Base-by-base conservation (phyloP, 352 stramenopile species). In the Globisporangium carolinianum region DNA sequence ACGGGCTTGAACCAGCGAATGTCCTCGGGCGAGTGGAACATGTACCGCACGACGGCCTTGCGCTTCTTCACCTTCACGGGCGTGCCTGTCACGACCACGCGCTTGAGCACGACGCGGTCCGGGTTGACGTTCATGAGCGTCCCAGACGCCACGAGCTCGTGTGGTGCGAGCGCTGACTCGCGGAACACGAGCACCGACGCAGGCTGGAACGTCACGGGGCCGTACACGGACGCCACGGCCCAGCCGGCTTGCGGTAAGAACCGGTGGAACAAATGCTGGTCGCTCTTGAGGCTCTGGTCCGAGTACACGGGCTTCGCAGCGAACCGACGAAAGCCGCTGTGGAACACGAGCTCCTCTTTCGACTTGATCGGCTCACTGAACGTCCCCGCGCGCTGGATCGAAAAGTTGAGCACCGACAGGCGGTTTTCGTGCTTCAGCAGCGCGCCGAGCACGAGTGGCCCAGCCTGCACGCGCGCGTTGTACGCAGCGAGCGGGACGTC, bases 21-120 rank as follows among this genome's bases (percentile, higher is more conserved):
- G 72, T 99, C 97, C 61, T 98, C 95, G 6, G 97, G 96, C 72
- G 98, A 96, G 73, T 98, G 96, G 82, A 99, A 99, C 97, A 99
- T 99, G 84, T 98, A 98, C 51, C 98, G 97, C 32, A 99, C 86
- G 8, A 98, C 97, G 18, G 97, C 97, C 72, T 96, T 97, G 57
- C 95, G 89, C 67, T 99, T 99, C 69, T 98, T 97, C n/a, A 99
- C 96, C 61, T 97, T 95, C 9, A 98, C 89, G 12, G 97, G 97
- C 58, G 97, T 98, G n/a, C 97, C 97, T 15, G 97, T 98, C 57
- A 99, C 67, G 15, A 99, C 77, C 47, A 99, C 95, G 57, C 96
- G 94, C 85, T 99, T 99, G 56, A 98, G 82, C 50, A 99, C 88
- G 53, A 99, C 95, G 46, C 96, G 86, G 68, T 99, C 92, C 15